Evolutionary conservation across 2,329 filamentous ascomycete genomes (phyloP).

Genomic region (Cytospora schulzeri): DNA sequence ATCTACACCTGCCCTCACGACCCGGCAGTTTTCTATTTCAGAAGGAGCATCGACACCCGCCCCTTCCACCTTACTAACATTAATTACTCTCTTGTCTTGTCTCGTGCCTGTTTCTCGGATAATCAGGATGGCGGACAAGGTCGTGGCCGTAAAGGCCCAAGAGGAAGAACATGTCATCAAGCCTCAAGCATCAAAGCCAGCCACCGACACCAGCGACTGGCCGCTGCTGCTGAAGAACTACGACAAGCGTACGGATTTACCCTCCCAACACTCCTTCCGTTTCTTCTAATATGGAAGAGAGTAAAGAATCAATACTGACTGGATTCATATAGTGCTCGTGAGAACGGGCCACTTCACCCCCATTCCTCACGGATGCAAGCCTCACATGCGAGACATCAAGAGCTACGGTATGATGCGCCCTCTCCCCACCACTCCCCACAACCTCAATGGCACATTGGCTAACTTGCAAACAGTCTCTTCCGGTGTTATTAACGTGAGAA

Average conservation of each 20-base stretch:
- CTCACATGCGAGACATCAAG: slow-evolving; percentile 92
- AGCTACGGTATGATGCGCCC: slow-evolving; percentile 59
- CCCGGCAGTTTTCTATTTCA: neutral
- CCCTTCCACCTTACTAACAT: neutral
- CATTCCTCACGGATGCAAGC: slow-evolving; percentile 89
- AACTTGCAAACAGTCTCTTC: slow-evolving; percentile 66
- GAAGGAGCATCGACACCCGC: slow-evolving; percentile 16
- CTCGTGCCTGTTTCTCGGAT: slow-evolving; percentile 23
- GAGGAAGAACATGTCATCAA: slow-evolving; percentile 86
- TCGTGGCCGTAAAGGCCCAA: slow-evolving; percentile 46
- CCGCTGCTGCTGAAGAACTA: slow-evolving; percentile 96
- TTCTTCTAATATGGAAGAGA: too few species aligned
- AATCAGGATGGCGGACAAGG: slow-evolving; percentile 49
- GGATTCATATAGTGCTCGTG: slow-evolving; percentile 68
- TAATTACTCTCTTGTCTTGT: slow-evolving; percentile 15
- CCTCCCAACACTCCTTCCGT: slow-evolving; percentile 13
- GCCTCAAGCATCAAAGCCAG: slow-evolving; percentile 78
- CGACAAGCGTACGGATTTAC: slow-evolving; percentile 71
- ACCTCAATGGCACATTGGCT: slow-evolving; percentile 6
- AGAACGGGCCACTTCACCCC: slow-evolving; percentile 96
- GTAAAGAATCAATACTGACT: slow-evolving; percentile 31
- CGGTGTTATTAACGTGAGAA: slow-evolving; percentile 87
- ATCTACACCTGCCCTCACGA: neutral
- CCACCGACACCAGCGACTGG: slow-evolving; percentile 85
- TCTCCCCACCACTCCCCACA: neutral